phyloP scores from a whole-genome alignment of 768 basidiomycete genomes.

The Macrolepiota dolichaula region DNA sequence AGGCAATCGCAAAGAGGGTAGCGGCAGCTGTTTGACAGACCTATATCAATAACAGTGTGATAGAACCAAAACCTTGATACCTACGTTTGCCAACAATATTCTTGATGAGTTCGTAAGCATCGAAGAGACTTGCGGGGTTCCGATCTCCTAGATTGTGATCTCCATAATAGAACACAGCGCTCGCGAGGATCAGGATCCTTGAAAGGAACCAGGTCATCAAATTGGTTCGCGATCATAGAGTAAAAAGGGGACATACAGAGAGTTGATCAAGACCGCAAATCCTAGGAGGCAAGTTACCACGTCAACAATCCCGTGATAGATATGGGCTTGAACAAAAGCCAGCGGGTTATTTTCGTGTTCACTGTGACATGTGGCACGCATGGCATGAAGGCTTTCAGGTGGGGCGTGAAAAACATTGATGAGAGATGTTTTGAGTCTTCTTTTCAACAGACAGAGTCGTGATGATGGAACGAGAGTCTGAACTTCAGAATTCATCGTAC shows the following conservation, averaged over 20 bases:
- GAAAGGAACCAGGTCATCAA: neutral
- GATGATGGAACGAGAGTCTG: constrained; percentile 3
- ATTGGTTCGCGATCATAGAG: neutral
- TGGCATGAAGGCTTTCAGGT: constrained; percentile 27
- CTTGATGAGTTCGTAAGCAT: constrained; percentile 76
- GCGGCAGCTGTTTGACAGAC: constrained; percentile 59
- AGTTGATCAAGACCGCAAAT: constrained; percentile 87
- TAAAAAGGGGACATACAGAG: constrained; percentile 47
- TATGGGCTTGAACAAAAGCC: constrained; percentile 55
- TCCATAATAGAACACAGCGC: constrained; percentile 74
- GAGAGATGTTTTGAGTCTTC: constrained; percentile 22
- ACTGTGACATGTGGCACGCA: constrained; percentile 39
- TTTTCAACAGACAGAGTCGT: constrained; percentile 14
- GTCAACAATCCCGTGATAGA: constrained; percentile 66
- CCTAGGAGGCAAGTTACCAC: constrained; percentile 69
- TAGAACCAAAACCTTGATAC: constrained; percentile 16
- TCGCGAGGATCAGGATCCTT: constrained; percentile 80
- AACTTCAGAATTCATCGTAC: constrained; percentile 19
- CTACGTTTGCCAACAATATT: constrained; percentile 62
- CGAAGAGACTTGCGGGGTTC: constrained; percentile 72
- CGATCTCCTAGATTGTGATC: constrained; percentile 19
- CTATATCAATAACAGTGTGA: neutral
- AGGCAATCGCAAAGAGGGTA: constrained; percentile 82
- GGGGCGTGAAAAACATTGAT: constrained; percentile 35
- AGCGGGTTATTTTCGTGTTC: constrained; percentile 57